Conservation (phyloP, 2,329 filamentous ascomycete genomes). For the Ophiocordyceps camponoti-rufipedis region DNA sequence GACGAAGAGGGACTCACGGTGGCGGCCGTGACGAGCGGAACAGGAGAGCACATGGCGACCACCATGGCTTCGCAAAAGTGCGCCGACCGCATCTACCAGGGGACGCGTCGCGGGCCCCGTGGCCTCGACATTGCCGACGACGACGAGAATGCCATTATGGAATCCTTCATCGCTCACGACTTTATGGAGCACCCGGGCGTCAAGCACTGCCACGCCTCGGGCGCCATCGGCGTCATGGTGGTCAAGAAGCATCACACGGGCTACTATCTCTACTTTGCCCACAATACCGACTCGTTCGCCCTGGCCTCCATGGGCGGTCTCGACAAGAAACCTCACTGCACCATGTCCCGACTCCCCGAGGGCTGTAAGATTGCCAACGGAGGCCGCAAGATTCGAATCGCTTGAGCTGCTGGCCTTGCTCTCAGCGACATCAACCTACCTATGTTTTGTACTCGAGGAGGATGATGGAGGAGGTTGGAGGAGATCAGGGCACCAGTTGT, state of each 20-base stretch:
- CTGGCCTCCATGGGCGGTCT: slow-evolving; percentile 74
- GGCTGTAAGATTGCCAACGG: slow-evolving; percentile 35
- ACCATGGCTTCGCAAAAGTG: slow-evolving; percentile 80
- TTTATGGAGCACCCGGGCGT: slow-evolving; percentile 90
- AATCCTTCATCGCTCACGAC: slow-evolving; percentile 65
- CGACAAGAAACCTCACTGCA: slow-evolving; percentile 56
- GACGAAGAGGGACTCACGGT: slow-evolving; percentile 55
- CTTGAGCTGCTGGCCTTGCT: slow-evolving; percentile 6
- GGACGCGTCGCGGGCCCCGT: slow-evolving; percentile 37
- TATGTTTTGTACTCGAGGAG: too few relatives aligned
- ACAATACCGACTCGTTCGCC: slow-evolving; percentile 84
- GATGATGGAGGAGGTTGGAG: too few relatives aligned
- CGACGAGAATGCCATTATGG: slow-evolving; percentile 60
- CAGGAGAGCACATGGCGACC: slow-evolving; percentile 94
- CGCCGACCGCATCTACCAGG: slow-evolving; percentile 67
- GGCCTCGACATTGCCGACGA: slow-evolving; percentile 48
- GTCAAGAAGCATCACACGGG: slow-evolving; percentile 69
- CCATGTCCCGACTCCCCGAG: slow-evolving; percentile 63
- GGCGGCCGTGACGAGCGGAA: slow-evolving; percentile 80
- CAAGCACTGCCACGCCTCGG: slow-evolving; percentile 56
- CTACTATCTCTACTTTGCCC: slow-evolving; percentile 77
- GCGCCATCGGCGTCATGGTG: slow-evolving; percentile 76
- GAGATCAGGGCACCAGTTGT: too few relatives aligned
- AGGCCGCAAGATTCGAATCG: slow-evolving; percentile 26
- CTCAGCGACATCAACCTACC: neutral